Evolutionary conservation across 2,329 filamentous ascomycete species (phyloP).

Genomic region (Penicillium sp.): DNA sequence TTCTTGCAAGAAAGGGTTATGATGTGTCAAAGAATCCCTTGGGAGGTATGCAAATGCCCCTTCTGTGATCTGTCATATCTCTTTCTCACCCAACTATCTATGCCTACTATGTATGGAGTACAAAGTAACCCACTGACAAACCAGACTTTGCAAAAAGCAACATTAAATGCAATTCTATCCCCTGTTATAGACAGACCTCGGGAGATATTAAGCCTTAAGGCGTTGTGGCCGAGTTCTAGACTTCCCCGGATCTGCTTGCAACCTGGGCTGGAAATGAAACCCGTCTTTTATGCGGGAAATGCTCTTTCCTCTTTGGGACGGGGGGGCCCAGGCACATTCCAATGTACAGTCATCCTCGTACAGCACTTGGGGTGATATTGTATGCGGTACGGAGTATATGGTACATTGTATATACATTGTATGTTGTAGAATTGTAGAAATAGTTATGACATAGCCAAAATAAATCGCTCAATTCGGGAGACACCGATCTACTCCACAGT

Average conservation of each 20-base stretch:
- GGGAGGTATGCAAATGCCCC: background rate
- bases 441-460: too few relatives aligned
- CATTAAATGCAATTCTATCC: background rate
- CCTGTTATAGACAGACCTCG: background rate
- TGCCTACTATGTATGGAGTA: background rate
- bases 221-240: background rate
- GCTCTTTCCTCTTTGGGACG: background rate
- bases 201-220: background rate
- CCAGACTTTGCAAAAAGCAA: background rate
- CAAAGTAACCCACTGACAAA: background rate
- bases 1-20: background rate
- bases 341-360: background rate
- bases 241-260: background rate
- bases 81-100: background rate
- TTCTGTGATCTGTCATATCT: background rate
- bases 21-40: background rate
- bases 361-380: background rate
- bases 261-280: background rate
- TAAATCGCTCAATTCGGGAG: slow-evolving; percentile 4
- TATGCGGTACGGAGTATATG: too few relatives aligned
- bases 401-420: too few relatives aligned
- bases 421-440: too few relatives aligned
- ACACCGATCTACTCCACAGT: slow-evolving; percentile 4
- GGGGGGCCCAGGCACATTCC: background rate
- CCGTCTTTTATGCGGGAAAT: background rate